Conservation (phyloP, 2,329 filamentous ascomycete species). For the Fusarium floridanum region DNA sequence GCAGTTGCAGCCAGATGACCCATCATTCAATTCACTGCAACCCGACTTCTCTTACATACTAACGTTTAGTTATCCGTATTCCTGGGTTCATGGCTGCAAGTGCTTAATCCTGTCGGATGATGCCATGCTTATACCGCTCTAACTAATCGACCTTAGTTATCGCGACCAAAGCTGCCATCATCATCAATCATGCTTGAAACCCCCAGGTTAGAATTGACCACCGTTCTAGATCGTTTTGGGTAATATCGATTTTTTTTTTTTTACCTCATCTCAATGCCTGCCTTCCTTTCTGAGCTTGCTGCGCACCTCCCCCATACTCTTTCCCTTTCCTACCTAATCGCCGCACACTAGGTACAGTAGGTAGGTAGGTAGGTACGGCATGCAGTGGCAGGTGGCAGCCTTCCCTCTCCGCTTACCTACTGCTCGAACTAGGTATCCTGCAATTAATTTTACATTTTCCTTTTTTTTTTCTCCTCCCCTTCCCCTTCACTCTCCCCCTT, state of each 20-base stretch:
- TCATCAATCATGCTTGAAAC: slow-evolving; percentile 7
- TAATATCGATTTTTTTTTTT: background rate
- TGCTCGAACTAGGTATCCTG: background rate
- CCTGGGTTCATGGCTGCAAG: slow-evolving; percentile 8
- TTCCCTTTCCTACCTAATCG: slow-evolving; percentile 8
- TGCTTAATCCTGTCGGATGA: slow-evolving; percentile 1
- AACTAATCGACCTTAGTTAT: background rate
- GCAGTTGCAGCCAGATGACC: background rate
- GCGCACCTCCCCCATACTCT: background rate
- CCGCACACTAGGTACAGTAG: background rate
- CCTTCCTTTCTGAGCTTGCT: background rate
- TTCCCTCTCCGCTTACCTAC: slow-evolving; percentile 1
- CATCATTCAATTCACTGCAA: background rate
- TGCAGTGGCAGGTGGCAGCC: background rate
- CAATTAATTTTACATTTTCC: background rate
- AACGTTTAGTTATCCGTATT: background rate
- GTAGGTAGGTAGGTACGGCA: background rate
- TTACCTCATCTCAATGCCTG: background rate
- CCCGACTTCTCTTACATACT: background rate
- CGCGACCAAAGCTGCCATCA: slow-evolving; percentile 5
- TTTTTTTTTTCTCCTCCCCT: background rate
- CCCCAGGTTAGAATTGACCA: background rate
- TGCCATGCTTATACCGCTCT: slow-evolving; percentile 7
- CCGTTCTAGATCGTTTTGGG: slow-evolving; percentile 24
- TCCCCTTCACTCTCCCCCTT: background rate